Conservation (phyloP, 169 alveolate species). For the Eimeria acervulina region DNA sequence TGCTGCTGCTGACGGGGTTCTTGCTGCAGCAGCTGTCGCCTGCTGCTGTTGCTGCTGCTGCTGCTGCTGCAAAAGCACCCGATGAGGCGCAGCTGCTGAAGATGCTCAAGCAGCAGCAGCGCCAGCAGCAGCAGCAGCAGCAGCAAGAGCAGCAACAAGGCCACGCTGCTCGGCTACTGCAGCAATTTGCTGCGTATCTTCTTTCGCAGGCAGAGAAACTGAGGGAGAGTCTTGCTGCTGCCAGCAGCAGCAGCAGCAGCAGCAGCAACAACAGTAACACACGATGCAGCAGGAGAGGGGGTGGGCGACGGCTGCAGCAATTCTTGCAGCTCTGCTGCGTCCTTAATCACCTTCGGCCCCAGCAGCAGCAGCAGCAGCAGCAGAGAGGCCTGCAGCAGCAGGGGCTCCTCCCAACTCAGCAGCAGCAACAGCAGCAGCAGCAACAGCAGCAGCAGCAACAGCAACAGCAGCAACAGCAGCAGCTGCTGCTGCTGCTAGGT, state of each 20-base stretch:
- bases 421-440: not conserved
- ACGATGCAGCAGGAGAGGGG: not conserved
- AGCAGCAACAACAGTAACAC: not conserved
- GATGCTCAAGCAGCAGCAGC: not conserved
- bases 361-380: too few species aligned
- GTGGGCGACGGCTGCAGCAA: not conserved
- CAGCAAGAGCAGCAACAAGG: not conserved
- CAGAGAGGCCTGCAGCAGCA: not conserved
- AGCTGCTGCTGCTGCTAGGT: not conserved
- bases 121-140: not conserved
- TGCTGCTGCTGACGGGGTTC: conserved; percentile 12
- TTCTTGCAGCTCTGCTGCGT: not conserved
- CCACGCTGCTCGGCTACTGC: not conserved
- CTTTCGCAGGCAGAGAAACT: not conserved
- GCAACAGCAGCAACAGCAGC: not conserved
- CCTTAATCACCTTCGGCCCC: not conserved
- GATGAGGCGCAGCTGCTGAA: not conserved
- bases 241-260: not conserved
- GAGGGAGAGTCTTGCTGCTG: not conserved
- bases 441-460: too few species aligned
- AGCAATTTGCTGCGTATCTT: not conserved
- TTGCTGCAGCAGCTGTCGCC: conserved; percentile 20
- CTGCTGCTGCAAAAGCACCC: not conserved
- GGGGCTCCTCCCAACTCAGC: too few species aligned
- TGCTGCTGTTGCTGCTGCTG: not conserved